These are phyloP conservation scores for Nakazawaea ishiwadae DNA, from an alignment of 805 yeast species.

Conservation along the genomic window DNA sequence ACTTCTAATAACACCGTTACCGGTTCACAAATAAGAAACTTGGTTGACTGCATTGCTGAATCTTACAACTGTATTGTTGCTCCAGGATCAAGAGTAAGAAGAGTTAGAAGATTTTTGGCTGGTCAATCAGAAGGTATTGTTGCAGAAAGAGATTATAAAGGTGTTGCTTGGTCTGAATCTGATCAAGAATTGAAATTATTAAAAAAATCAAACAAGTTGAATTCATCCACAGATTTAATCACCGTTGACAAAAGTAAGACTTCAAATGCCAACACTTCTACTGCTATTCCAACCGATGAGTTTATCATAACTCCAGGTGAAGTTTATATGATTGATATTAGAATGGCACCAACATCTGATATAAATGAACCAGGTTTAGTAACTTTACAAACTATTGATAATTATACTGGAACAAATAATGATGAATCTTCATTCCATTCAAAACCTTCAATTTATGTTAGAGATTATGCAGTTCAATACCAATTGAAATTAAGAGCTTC, in stretches of 20 bases:
- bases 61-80: slow-evolving; percentile 79
- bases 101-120: slow-evolving; percentile 88
- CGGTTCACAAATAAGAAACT: slow-evolving; percentile 63
- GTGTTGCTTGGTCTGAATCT: slow-evolving; percentile 82
- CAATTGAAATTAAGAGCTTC: slow-evolving; percentile 72
- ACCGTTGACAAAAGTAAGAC: slow-evolving; percentile 30
- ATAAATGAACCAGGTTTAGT: slow-evolving; percentile 58
- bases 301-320: slow-evolving; percentile 75
- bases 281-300: slow-evolving; percentile 75
- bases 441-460: slow-evolving; percentile 67
- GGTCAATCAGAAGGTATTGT: slow-evolving; percentile 94
- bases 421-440: slow-evolving; percentile 46
- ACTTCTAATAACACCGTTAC: slow-evolving; percentile 40
- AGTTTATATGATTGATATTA: slow-evolving; percentile 79
- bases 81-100: slow-evolving; percentile 90
- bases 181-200: slow-evolving; percentile 67
- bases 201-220: slow-evolving; percentile 30
- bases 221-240: slow-evolving; percentile 33
- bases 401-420: slow-evolving; percentile 58
- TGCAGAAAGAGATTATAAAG: slow-evolving; percentile 89
- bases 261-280: slow-evolving; percentile 31
- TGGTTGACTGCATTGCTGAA: slow-evolving; percentile 86
- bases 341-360: slow-evolving; percentile 63
- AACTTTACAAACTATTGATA: slow-evolving; percentile 63
- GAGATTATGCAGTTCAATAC: slow-evolving; percentile 77